These are phyloP conservation scores for Wallacemonas sp. DNA, from an alignment of 208 protist genomes.

Conservation along the genomic window DNA sequence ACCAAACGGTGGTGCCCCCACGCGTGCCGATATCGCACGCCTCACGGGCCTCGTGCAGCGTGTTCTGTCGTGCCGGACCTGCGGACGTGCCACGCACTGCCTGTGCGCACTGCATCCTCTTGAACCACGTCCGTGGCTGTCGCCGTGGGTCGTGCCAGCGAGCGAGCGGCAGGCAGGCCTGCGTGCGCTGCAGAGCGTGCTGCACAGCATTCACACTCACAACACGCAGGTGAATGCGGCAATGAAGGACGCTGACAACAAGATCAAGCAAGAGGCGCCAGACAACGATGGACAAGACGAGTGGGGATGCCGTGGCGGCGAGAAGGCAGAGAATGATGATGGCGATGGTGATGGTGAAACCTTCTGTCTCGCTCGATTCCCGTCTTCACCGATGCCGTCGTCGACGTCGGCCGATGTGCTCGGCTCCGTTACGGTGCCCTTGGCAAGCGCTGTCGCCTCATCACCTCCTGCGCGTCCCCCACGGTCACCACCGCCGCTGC, in stretches of 20 bases:
- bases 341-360: no score
- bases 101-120: conserved; percentile 42
- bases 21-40: background rate
- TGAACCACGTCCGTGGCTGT: conserved; percentile 21
- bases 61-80: conserved; percentile 33
- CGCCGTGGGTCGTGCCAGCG: background rate
- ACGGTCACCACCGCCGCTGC: background rate
- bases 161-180: background rate
- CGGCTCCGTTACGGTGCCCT: background rate
- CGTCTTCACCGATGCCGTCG: background rate
- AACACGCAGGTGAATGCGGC: no score
- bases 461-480: background rate
- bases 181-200: background rate
- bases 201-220: background rate
- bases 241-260: no score
- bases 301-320: no score
- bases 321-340: no score
- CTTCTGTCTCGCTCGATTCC: no score
- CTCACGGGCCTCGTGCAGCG: background rate
- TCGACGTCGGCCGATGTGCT: background rate
- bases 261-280: background rate
- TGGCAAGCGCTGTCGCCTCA: background rate
- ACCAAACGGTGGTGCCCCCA: background rate
- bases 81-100: conserved; percentile 47
- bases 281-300: background rate